Conservation (phyloP, 179 eudicot species). For the Amaranthus tricolor region DNA sequence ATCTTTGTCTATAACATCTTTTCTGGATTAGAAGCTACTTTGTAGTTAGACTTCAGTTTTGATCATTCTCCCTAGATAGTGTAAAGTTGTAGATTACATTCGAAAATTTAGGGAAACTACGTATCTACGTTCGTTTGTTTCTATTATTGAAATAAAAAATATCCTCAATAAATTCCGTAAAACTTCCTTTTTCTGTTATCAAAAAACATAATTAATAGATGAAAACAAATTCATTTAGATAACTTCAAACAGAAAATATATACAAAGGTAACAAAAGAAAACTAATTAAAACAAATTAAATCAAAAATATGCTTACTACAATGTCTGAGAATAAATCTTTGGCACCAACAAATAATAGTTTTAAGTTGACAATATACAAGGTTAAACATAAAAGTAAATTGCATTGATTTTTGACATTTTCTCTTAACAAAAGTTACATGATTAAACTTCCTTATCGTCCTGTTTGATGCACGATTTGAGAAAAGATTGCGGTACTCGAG, state of each 20-base stretch:
- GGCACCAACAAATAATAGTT: neutral
- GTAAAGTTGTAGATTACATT: conserved; percentile 4
- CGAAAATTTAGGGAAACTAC: neutral
- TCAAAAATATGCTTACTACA: neutral
- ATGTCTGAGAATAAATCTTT: neutral
- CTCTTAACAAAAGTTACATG: neutral
- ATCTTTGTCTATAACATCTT: neutral
- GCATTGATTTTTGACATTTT: neutral
- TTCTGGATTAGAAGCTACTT: conserved; percentile 7
- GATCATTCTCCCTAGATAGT: neutral
- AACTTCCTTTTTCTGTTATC: too few species aligned
- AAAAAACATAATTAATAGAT: neutral
- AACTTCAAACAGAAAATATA: neutral
- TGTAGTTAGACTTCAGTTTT: neutral
- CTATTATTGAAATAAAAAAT: too few species aligned
- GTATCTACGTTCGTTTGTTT: neutral
- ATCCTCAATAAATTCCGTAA: too few species aligned
- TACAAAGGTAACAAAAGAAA: neutral
- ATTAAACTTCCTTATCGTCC: conserved; percentile 27
- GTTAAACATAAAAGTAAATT: neutral
- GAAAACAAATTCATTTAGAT: neutral
- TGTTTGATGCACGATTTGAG: conserved; percentile 38
- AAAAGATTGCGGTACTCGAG: conserved; percentile 37
- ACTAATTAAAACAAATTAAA: neutral
- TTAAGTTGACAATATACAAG: neutral